These are phyloP conservation scores for Scheffersomyces illinoinensis DNA, from an alignment of 1,139 yeast genomes.

Conservation along the genomic window DNA sequence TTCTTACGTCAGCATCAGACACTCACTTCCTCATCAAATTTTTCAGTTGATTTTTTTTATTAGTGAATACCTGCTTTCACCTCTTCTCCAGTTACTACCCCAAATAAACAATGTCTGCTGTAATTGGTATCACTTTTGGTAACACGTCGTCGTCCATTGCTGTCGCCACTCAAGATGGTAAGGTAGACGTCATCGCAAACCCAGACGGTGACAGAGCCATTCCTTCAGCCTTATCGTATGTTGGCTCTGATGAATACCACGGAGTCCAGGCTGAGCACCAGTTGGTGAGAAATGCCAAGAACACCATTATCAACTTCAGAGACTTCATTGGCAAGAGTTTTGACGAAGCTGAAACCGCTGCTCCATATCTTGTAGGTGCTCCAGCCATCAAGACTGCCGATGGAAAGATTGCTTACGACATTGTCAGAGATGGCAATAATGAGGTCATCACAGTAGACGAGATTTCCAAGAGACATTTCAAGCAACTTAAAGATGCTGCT, in stretches of 20 bases:
- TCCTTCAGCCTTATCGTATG: constrained; percentile 89
- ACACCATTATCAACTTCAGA: constrained; percentile 89
- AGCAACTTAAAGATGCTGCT: constrained; percentile 83
- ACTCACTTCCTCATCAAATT: constrained; percentile 1
- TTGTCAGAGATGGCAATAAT: constrained; percentile 48
- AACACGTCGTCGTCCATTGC: constrained; percentile 96
- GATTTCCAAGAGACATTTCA: constrained; percentile 80
- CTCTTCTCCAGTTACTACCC: neutral
- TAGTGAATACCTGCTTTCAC: neutral
- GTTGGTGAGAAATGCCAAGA: constrained; percentile 83
- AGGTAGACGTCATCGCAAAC: constrained; percentile 96
- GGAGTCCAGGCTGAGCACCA: constrained; percentile 96
- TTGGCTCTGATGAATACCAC: constrained; percentile 93
- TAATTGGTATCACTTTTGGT: constrained; percentile 95
- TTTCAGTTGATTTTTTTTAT: constrained; percentile 2
- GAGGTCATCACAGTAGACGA: constrained; percentile 68
- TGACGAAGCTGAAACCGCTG: constrained; percentile 61
- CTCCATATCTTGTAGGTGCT: constrained; percentile 64
- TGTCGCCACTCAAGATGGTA: constrained; percentile 81
- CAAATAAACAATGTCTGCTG: constrained; percentile 39
- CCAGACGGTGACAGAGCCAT: constrained; percentile 99
- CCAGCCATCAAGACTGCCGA: constrained; percentile 66
- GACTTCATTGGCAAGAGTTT: constrained; percentile 83
- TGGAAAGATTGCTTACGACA: constrained; percentile 71
- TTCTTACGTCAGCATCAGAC: neutral